Evolutionary conservation across 495 filamentous ascomycete genomes (phyloP), one percentile per base, ranked within the genome.

Genomic region (Endocarpon pusillum): DNA sequence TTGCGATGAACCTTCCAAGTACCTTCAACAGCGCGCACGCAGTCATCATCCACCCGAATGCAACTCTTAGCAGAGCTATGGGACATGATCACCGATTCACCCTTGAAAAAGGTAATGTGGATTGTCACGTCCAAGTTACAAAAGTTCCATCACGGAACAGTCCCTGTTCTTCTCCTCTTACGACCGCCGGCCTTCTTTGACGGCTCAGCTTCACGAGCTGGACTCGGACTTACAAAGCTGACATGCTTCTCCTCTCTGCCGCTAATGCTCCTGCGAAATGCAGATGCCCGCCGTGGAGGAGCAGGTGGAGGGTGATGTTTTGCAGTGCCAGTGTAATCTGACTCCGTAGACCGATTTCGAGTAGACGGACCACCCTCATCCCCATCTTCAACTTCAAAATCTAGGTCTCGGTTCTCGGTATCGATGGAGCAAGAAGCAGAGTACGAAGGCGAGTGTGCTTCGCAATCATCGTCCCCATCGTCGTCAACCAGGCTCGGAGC

Each of bases 401-500:
- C 56, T n/a, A 63, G 52, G 4, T 64, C 61, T 12, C 57, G 43
- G 4, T 61, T 59, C 4, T 51, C 63, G 9, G 58, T 61, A 19
- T 59, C 57, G 1, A 62, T 61, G 1, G 57, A 56, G 18, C 51
- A 51, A 2, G 56, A 52, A 15, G 52, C 57, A 6, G 57, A 52
- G 12, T 58, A 61, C 21, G 68, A 64, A 1, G 61, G 66, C 25
- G 62, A 64, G 4, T 58, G 66, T 3, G 59, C 61, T 6, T 55
- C 64, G 32, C 63, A 67, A 38, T 73, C 75, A 44, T 84, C 80
- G 44, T 79, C 75, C 35, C 73, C 78, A 48, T 86, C 78, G 51
- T 94, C 85, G 55, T 80, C 86, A 41, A 92, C 81, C 35, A 94
- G 59, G 26, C 81, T 87, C 9, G 85, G 85, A 8, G 80, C 78